Percentiles rank a stretch among this genome's conserved stretches.
Conservation (phyloP, 441 rosid species). For the Viola pubescens region DNA sequence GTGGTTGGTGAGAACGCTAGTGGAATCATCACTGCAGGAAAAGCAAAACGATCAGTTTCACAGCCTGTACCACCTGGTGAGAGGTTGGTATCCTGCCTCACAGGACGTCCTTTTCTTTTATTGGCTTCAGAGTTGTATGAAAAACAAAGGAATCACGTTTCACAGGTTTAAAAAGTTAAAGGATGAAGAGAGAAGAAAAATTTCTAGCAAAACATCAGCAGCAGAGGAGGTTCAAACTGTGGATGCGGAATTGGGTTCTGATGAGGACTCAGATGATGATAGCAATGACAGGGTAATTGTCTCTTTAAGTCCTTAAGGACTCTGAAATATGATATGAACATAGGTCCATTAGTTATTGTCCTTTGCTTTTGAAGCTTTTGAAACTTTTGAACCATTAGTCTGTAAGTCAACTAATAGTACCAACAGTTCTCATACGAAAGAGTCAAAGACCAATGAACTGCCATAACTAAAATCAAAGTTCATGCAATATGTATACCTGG, state of each 20-base stretch:
- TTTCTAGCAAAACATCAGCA: slow-evolving; percentile 45
- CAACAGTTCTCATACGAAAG: too few relatives aligned
- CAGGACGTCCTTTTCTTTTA: neutral
- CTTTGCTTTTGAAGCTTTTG: neutral
- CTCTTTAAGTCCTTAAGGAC: slow-evolving; percentile 7
- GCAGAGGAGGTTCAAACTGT: slow-evolving; percentile 37
- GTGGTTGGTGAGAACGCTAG: slow-evolving; percentile 65
- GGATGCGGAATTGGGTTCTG: slow-evolving; percentile 46
- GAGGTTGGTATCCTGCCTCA: slow-evolving; percentile 35
- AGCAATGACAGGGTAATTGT: slow-evolving; percentile 37
- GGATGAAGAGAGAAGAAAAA: slow-evolving; percentile 56
- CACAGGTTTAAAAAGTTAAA: slow-evolving; percentile 68
- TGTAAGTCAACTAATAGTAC: neutral
- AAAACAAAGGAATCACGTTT: slow-evolving; percentile 16
- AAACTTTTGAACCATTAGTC: neutral
- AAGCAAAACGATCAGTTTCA: slow-evolving; percentile 70
- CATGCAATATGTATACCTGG: too few relatives aligned
- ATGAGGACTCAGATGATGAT: slow-evolving; percentile 50
- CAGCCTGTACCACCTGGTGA: slow-evolving; percentile 64
- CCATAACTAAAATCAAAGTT: too few relatives aligned
- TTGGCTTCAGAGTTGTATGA: slow-evolving; percentile 14
- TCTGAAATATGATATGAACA: neutral
- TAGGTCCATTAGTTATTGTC: neutral
- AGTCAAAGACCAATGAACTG: too few relatives aligned
- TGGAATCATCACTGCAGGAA: slow-evolving; percentile 83